Base-by-base conservation (phyloP, 2,329 filamentous ascomycete species). In the Xylaria polymorpha region DNA sequence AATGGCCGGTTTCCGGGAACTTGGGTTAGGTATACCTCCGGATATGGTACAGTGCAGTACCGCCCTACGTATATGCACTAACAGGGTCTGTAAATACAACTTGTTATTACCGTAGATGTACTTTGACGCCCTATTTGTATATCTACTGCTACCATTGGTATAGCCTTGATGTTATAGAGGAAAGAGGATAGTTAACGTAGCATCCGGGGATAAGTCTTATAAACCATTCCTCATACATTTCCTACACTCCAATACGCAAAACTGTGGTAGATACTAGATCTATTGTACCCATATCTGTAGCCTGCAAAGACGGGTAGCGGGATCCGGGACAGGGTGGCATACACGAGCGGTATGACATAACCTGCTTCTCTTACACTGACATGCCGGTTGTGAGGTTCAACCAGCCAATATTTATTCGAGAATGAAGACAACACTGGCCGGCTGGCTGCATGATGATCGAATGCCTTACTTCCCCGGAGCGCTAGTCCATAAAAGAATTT, bases 401-500 rank as follows among this genome's bases (percentile, higher is more conserved):
- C 6, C 35, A 15, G 37, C 44, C 20, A 44, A 35, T 15, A 37
- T 25, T 59, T 3, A n/a, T 53, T 18, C 14, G 6, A 66, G 51
- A 32, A 37, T 53, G 14, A 37, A 22, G 18, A 15, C n/a, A 4
- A 20, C 29, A 8, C 53, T 8, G 39, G 44, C 32, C 25, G 48
- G 20, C 20, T 15, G 29, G 35, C 29, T 64, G 65, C 59, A 59
- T 53, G 59, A 44, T 58, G 43, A 37, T 37, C 25, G 4, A 12
- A 44, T 53, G 35, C 37, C 18, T 22, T 39, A 39, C 41, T 61
- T 56, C 57, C 43, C 25, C 37, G 35, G 44, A 12, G 15, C 59
- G 43, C 51, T 62, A 57, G 53, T 67, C 39, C 20, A 55, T 29
- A 41, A 59, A 9, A n/a, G 37, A 60, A 29, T 56, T 50, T 9